Evolutionary conservation across 2,329 filamentous ascomycete genomes (phyloP), one percentile per base, ranked within the genome.

Genomic region (Chaetomium strumarium): DNA sequence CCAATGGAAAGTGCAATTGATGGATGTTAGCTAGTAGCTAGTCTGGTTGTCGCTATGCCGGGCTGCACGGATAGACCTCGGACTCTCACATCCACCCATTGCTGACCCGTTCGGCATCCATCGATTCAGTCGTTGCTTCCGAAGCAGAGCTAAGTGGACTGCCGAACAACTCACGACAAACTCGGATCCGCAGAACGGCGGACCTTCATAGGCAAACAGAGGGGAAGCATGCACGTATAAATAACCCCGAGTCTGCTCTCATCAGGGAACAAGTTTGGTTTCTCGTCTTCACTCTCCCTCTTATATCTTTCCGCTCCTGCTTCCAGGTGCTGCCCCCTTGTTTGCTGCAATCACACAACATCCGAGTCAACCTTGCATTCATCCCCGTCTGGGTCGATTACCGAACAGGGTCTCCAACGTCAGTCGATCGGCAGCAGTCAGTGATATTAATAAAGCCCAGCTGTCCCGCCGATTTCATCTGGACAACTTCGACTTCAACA

Each of bases 171-270:
- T 24, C 24, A 17, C 38, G 13, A 5, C 38, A 31, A 14, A 29
- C 16, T 31, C 47, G 44, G 38, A 36, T 55, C 40, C 38, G 33
- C 39, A 17, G 20, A 10, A 33, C 33, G 33, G 52, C 11, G n/a
- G 13, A 4, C 31, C 36, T 19, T 8, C 3, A 10, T 11, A 47
- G 20, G 7, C 1, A 11, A 16, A 20, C 37, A 31, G 36, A 43
- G 19, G 36, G 20, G 41, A n/a, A 37, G 16, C 33, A 33, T 43
- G 43, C 40, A 51, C 37, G n/a, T n/a, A 55, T 55, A 55, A 55
- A 52, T 55, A 55, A 38, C 36, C 17, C 49, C 31, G 44, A 20
- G 14, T 4, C 37, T 47, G 47, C 42, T 44, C n/a, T 36, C 16
- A 14, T 12, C 9, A 29, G 14, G 17, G 19, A 14, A 10, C 17